phyloP scores from a whole-genome alignment of 257 asterid species.

The Jasminum sambac region DNA sequence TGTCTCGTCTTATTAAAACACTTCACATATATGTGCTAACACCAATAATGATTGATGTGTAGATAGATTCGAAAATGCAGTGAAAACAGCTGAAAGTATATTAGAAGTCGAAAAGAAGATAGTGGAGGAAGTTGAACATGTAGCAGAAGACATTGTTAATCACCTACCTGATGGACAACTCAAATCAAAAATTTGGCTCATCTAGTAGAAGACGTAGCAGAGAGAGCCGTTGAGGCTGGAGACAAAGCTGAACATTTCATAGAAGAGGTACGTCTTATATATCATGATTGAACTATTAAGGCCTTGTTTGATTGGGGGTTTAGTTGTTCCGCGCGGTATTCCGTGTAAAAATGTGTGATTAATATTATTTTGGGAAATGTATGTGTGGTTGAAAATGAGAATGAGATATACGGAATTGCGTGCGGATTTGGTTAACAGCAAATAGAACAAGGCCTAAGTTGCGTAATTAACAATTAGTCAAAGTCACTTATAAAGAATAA shows the following conservation, averaged over 20 bases:
- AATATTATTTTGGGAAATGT: too few relatives aligned
- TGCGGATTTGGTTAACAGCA: too few relatives aligned
- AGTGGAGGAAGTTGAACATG: constrained; percentile 54
- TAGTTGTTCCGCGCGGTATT: too few relatives aligned
- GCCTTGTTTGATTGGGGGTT: too few relatives aligned
- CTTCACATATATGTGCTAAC: too few relatives aligned
- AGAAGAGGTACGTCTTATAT: constrained; percentile 49
- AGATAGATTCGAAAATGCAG: constrained; percentile 43
- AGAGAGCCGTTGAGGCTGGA: constrained; percentile 52
- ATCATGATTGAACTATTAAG: too few relatives aligned
- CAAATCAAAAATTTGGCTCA: constrained; percentile 37
- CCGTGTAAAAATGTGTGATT: too few relatives aligned
- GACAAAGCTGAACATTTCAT: constrained; percentile 47
- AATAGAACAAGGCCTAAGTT: too few relatives aligned
- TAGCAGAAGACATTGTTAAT: constrained; percentile 44
- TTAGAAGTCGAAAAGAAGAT: constrained; percentile 57
- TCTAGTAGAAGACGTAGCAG: constrained; percentile 48
- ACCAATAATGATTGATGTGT: background rate
- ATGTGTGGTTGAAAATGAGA: too few relatives aligned
- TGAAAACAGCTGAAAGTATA: constrained; percentile 54
- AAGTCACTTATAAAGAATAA: background rate
- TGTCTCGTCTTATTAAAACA: too few relatives aligned
- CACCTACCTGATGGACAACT: constrained; percentile 58
- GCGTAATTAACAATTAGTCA: background rate
- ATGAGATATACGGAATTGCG: too few relatives aligned